Percentiles rank a stretch among this genome's conserved stretches.
These are phyloP conservation scores for Jatropha podagrica DNA, from an alignment of 441 rosid genomes.

Conservation along the genomic window DNA sequence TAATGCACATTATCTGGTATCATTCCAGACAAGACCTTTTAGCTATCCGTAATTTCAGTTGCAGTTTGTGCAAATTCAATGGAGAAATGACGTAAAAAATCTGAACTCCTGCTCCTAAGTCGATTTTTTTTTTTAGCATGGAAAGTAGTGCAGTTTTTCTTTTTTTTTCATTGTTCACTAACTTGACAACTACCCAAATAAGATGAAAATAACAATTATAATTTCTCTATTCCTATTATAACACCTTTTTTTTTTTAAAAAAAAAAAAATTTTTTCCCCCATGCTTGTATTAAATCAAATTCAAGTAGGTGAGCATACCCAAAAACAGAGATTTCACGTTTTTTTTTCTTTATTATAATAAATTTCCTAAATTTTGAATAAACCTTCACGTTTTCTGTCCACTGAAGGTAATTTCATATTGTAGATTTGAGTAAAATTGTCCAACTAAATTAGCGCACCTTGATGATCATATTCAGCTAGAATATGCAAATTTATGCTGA, in stretches of 20 bases:
- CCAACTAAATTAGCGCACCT: background rate
- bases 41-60: background rate
- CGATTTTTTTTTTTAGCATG: background rate
- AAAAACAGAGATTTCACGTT: background rate
- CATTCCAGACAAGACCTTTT: background rate
- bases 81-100: background rate
- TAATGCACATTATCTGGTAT: background rate
- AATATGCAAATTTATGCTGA: background rate
- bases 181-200: background rate
- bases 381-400: background rate
- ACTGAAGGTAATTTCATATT: background rate
- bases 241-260: background rate
- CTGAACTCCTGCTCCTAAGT: background rate
- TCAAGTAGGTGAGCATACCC: background rate
- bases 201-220: background rate
- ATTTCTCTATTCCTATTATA: background rate
- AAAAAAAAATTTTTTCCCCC: background rate
- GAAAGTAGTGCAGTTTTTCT: background rate
- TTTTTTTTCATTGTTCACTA: background rate
- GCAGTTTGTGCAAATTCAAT: background rate
- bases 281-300: background rate
- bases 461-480: conserved; percentile 3
- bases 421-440: background rate
- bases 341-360: background rate
- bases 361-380: background rate